These are phyloP conservation scores for Sclerotinia minor DNA, from an alignment of 2,329 filamentous ascomycete species.

Conservation along the genomic window DNA sequence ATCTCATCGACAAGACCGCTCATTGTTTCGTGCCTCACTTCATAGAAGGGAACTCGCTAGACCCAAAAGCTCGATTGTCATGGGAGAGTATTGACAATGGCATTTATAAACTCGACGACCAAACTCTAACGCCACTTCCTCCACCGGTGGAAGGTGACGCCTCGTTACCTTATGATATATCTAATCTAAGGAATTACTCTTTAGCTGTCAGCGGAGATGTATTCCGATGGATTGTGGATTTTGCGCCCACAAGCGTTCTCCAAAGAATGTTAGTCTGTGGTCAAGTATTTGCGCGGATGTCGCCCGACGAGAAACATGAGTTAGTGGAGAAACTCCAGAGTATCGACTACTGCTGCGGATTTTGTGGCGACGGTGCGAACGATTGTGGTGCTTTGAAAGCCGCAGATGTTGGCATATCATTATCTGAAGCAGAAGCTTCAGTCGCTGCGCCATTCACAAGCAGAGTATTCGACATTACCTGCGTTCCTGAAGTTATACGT, in stretches of 20 bases:
- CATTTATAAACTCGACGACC: conserved; percentile 72
- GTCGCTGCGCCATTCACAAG: conserved; percentile 98
- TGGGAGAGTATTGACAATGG: conserved; percentile 97
- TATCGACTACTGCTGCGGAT: conserved; percentile 92
- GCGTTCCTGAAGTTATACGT: conserved; percentile 86
- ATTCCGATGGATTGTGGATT: conserved; percentile 96
- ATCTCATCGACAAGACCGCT: conserved; percentile 73
- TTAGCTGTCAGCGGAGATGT: conserved; percentile 89
- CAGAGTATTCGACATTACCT: conserved; percentile 92
- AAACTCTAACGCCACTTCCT: conserved; percentile 74
- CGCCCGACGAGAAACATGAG: conserved; percentile 97
- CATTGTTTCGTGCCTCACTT: conserved; percentile 96
- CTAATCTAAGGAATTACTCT: conserved; percentile 80
- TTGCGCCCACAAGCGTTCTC: conserved; percentile 75
- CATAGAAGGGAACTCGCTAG: conserved; percentile 71
- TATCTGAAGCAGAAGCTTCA: conserved; percentile 95
- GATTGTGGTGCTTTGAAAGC: conserved; percentile 97
- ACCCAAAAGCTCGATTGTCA: conserved; percentile 69
- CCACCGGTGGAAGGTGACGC: conserved; percentile 71
- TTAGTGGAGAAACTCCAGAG: conserved; percentile 95
- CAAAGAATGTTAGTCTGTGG: conserved; percentile 83
- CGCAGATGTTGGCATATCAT: conserved; percentile 93
- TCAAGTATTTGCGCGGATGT: conserved; percentile 97
- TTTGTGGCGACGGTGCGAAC: conserved; percentile 96
- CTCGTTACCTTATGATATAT: conserved; percentile 82